These are phyloP conservation scores for Lyophyllum decastes DNA, from an alignment of 768 basidiomycete species.

Conservation along the genomic window DNA sequence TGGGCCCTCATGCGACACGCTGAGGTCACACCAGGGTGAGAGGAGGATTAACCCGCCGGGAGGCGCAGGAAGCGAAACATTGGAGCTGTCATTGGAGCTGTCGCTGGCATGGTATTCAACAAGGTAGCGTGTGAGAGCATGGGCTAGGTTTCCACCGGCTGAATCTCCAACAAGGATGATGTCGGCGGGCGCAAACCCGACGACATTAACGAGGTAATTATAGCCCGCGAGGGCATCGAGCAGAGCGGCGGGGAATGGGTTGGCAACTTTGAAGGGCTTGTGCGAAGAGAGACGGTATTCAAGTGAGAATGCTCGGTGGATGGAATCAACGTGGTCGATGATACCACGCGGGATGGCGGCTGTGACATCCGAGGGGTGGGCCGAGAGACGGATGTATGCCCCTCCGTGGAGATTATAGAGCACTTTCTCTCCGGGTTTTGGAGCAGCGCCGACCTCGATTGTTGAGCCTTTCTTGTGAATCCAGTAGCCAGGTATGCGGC, in stretches of 20 bases:
- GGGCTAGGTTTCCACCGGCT: conserved; percentile 74
- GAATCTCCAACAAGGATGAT: conserved; percentile 77
- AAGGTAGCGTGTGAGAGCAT: conserved; percentile 64
- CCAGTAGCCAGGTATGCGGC: conserved; percentile 61
- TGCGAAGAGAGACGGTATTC: conserved; percentile 72
- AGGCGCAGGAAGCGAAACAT: conserved; percentile 34
- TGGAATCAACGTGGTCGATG: conserved; percentile 41
- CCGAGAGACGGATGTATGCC: conserved; percentile 53
- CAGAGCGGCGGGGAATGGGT: conserved; percentile 76
- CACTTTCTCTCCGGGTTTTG: conserved; percentile 54
- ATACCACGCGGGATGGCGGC: conserved; percentile 47
- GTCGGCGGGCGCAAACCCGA: conserved; percentile 58
- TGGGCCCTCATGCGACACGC: conserved; percentile 37
- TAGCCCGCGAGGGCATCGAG: conserved; percentile 78
- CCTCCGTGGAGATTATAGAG: conserved; percentile 69
- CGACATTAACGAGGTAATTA: conserved; percentile 58
- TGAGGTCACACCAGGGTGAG: conserved; percentile 59
- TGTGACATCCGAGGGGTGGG: conserved; percentile 53
- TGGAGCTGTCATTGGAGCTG: conserved; percentile 2
- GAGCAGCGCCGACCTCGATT: conserved; percentile 35
- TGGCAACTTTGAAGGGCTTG: conserved; percentile 38
- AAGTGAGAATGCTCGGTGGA: conserved; percentile 56
- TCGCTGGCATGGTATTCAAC: conserved; percentile 43
- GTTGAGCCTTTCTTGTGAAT: conserved; percentile 40
- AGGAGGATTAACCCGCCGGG: conserved; percentile 53